Evolutionary conservation across 139 green algal genomes (phyloP), one percentile per base, ranked within the genome.

Genomic region (Asterochloris erici): DNA sequence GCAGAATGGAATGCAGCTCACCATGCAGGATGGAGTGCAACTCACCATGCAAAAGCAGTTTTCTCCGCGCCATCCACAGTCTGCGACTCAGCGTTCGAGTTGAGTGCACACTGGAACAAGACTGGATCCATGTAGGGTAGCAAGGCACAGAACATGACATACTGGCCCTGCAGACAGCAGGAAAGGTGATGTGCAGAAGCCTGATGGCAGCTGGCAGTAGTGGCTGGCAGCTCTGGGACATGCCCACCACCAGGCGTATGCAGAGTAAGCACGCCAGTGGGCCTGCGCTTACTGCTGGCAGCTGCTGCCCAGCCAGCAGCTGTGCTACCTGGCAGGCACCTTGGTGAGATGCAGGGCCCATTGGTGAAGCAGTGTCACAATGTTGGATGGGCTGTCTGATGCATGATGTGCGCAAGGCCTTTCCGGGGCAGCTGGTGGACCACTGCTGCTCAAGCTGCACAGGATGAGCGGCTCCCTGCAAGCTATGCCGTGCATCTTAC

Each of bases 21-120:
- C 86, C 86, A 90, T 0, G 87, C 87, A 78, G n/a, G n/a, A n/a
- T n/a, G n/a, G n/a, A n/a, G n/a, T n/a, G 14, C 10, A 14, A 11
- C 86, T 29, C 75, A 89, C 86, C 86, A 90, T 0, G 87, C 87
- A 78, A 89, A 88, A 0, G 82, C 84, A 17, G 82, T 84, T 79
- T 90, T 90, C 84, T 90, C 87, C 26, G 75, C 87, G n/a, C 84
- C 87, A 15, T 75, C 23, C n/a, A 90, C 84, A 38, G 84, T 85
- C 14, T 68, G 27, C 21, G 87, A 89, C 24, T 85, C 63, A 0
- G 29, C 76, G 64, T 90, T 90, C 76, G 86, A 82, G 64, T 87
- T 60, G 9, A 73, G 54, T 16, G 87, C 87, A 17, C 88, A 79
- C 17, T 81, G 75, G 61, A 90, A 87, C 84, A 90, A 87, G 60